Evolutionary conservation across 345 rosid genomes (phyloP).

Genomic region (Eucalyptus shirleyi): DNA sequence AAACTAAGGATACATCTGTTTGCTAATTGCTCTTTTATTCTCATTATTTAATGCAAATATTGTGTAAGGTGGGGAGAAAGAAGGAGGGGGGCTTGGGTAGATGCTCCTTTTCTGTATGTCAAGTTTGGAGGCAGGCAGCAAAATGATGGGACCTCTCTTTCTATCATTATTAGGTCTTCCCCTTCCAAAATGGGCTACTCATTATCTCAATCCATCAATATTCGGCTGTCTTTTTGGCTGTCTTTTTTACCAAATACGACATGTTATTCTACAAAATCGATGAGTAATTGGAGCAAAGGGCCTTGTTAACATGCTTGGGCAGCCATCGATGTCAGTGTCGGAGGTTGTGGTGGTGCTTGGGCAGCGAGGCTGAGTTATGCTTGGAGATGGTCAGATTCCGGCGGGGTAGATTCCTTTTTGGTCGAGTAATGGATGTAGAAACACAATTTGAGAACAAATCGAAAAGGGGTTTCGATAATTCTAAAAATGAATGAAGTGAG

Average conservation of each 20-base stretch:
- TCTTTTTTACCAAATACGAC: neutral
- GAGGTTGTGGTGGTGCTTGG: neutral
- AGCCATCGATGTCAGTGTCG: neutral
- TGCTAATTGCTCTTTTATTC: neutral
- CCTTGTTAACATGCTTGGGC: neutral
- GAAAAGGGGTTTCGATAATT: neutral
- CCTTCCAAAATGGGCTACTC: slow-evolving; percentile 1
- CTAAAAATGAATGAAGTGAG: neutral
- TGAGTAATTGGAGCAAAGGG: neutral
- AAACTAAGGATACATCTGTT: neutral
- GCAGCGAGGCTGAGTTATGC: neutral
- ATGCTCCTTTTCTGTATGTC: neutral
- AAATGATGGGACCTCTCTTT: slow-evolving; percentile 16
- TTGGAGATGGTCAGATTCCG: too few species aligned
- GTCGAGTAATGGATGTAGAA: neutral
- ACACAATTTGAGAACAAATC: neutral
- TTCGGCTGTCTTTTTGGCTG: neutral
- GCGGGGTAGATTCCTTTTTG: neutral
- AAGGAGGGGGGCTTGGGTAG: neutral
- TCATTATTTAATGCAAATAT: neutral
- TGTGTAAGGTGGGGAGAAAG: neutral
- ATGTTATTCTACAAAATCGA: neutral
- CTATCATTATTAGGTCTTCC: slow-evolving; percentile 11
- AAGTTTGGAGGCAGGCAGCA: slow-evolving; percentile 11
- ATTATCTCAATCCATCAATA: neutral